phyloP scores from a whole-genome alignment of 768 basidiomycete species.

The Lactifluus hygrophoroides region DNA sequence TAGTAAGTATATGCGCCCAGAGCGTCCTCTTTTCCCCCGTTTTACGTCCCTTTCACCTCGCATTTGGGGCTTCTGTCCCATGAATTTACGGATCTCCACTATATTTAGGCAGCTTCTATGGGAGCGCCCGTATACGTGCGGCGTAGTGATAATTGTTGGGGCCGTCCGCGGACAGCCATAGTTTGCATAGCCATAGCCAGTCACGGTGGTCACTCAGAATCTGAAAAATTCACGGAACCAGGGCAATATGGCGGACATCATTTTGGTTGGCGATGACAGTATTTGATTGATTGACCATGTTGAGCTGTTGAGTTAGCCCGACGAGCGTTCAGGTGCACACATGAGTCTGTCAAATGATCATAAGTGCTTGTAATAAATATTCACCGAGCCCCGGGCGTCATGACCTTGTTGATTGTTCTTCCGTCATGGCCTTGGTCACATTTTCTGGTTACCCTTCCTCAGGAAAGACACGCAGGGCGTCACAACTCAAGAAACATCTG shows the following conservation, averaged over 20 bases:
- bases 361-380: too few relatives aligned
- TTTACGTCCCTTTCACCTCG: background rate
- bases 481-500: constrained; percentile 53
- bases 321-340: too few relatives aligned
- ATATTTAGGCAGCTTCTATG: background rate
- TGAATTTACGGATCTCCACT: background rate
- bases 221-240: too few relatives aligned
- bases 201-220: too few relatives aligned
- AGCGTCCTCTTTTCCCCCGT: background rate
- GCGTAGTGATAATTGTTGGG: background rate
- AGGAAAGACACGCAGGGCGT: constrained; percentile 74
- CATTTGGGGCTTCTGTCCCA: background rate
- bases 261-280: too few relatives aligned
- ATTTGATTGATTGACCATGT: too few relatives aligned
- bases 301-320: too few relatives aligned
- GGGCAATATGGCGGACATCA: background rate
- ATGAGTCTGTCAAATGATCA: too few relatives aligned
- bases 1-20: background rate
- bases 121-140: background rate
- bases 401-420: background rate
- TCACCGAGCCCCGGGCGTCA: too few relatives aligned
- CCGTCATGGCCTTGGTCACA: constrained; percentile 82
- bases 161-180: background rate
- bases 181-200: background rate
- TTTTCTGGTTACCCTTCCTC: constrained; percentile 81